phyloP scores from a whole-genome alignment of 257 asterid genomes.

The Verbascum thapsus region DNA sequence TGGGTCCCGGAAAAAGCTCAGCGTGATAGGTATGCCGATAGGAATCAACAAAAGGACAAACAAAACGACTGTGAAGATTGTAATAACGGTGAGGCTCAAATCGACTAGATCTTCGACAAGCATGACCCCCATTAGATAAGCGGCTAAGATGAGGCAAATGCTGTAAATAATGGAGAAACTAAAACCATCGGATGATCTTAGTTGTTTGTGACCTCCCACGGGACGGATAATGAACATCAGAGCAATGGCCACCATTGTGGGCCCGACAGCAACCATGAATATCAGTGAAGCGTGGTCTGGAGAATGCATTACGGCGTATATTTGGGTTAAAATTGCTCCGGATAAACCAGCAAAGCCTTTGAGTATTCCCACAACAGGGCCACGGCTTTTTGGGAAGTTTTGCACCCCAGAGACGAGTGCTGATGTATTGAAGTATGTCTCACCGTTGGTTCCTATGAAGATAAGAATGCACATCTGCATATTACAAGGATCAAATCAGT shows the following conservation, averaged over 20 bases:
- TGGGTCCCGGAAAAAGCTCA: conserved; percentile 35
- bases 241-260: conserved; percentile 54
- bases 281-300: conserved; percentile 60
- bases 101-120: conserved; percentile 49
- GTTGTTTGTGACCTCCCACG: conserved; percentile 62
- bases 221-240: conserved; percentile 57
- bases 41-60: conserved; percentile 47
- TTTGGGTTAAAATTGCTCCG: conserved; percentile 64
- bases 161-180: conserved; percentile 46
- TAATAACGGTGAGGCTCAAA: conserved; percentile 36
- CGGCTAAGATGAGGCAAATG: conserved; percentile 52
- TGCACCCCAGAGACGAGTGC: conserved; percentile 62
- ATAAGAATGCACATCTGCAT: conserved; percentile 67
- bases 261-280: conserved; percentile 68
- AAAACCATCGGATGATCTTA: conserved; percentile 44
- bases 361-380: conserved; percentile 72
- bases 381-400: conserved; percentile 67
- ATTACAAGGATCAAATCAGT: conserved; percentile 8
- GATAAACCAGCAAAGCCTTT: conserved; percentile 68
- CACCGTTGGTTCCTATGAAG: conserved; percentile 67
- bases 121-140: conserved; percentile 64
- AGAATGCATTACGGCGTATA: conserved; percentile 47
- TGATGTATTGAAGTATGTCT: conserved; percentile 66
- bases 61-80: conserved; percentile 45
- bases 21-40: conserved; percentile 40